Evolutionary conservation across 139 green algal genomes (phyloP).

Genomic region (Picochlorum sp.): DNA sequence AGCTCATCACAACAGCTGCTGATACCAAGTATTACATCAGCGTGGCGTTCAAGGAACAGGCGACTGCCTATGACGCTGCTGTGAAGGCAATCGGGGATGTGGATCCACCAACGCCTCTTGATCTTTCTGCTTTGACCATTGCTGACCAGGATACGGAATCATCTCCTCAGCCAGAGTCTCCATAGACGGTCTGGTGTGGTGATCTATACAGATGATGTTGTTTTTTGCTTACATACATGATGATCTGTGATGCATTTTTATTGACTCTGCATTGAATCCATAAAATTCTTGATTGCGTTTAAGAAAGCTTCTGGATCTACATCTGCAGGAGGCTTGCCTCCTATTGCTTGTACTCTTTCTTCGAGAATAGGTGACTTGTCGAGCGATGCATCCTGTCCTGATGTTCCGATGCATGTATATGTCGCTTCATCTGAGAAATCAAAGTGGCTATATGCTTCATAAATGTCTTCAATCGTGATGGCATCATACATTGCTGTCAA

Average conservation of each 20-base stretch:
- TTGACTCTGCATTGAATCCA: conserved; percentile 15
- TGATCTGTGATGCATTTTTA: not conserved
- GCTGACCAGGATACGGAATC: too few relatives aligned
- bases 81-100: not conserved
- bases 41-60: conserved; percentile 10
- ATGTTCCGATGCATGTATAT: conserved; percentile 69
- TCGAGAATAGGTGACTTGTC: conserved; percentile 9
- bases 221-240: too few relatives aligned
- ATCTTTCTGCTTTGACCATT: not conserved
- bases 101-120: not conserved
- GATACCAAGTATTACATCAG: conserved; percentile 19
- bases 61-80: conserved; percentile 2
- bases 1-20: conserved; percentile 19
- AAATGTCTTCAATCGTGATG: conserved; percentile 78
- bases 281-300: conserved; percentile 21
- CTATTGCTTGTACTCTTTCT: not conserved
- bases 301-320: conserved; percentile 27
- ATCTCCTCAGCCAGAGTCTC: too few relatives aligned
- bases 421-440: conserved; percentile 58
- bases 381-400: conserved; percentile 33
- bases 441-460: conserved; percentile 68
- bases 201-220: too few relatives aligned
- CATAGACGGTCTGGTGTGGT: too few relatives aligned
- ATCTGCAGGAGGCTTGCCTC: conserved; percentile 8
- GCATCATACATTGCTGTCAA: conserved; percentile 75